Evolutionary conservation across 805 yeast species (phyloP).

Genomic region (Brettanomyces sp.): DNA sequence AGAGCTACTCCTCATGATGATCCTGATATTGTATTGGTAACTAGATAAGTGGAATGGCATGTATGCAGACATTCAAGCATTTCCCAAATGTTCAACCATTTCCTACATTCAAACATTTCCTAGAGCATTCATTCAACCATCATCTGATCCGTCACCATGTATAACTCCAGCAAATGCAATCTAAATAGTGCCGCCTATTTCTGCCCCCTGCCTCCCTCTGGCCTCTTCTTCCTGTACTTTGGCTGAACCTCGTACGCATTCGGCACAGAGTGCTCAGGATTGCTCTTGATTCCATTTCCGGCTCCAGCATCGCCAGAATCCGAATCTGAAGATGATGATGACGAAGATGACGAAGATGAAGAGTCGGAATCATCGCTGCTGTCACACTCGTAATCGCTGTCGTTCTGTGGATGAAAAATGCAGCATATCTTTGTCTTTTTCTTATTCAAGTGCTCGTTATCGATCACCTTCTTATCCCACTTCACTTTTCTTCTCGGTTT

Average conservation of each 20-base stretch:
- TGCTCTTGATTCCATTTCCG: neutral
- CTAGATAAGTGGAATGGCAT: too few relatives aligned
- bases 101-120: too few relatives aligned
- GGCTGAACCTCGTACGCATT: slow-evolving; percentile 89
- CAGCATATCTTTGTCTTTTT: slow-evolving; percentile 91
- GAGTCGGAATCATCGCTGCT: slow-evolving; percentile 9
- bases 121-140: too few relatives aligned
- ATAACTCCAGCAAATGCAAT: too few relatives aligned
- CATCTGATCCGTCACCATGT: too few relatives aligned
- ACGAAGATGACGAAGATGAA: slow-evolving; percentile 14
- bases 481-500: slow-evolving; percentile 38
- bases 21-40: too few relatives aligned
- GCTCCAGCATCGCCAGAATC: slow-evolving; percentile 6
- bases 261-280: slow-evolving; percentile 32
- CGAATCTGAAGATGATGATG: slow-evolving; percentile 14
- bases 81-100: too few relatives aligned
- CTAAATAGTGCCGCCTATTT: too few relatives aligned
- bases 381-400: slow-evolving; percentile 27
- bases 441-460: slow-evolving; percentile 80
- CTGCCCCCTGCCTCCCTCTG: neutral
- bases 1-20: too few relatives aligned
- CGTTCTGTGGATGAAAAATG: slow-evolving; percentile 73
- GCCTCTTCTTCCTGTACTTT: slow-evolving; percentile 30
- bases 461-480: slow-evolving; percentile 83
- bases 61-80: too few relatives aligned